Base-by-base conservation (phyloP, 345 rosid species). In the Populus ilicifolia region DNA sequence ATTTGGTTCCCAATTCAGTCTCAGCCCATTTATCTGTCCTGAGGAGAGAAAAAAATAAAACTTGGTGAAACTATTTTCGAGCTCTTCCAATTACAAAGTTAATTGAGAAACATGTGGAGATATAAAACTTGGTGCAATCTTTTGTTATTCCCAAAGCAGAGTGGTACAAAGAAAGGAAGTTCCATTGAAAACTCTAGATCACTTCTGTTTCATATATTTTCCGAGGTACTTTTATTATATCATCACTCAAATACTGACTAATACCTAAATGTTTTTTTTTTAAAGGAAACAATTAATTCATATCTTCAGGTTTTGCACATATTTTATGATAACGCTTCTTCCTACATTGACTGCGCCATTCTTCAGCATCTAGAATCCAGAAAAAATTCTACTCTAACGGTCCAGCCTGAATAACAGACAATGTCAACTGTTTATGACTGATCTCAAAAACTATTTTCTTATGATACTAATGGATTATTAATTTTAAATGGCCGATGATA, bases 21-120 rank as follows among this genome's bases (percentile, higher is more conserved):
- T 96, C 99, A 12, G 99, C 99, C 99, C 99, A 96, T 88, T 96
- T 96, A 86, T 96, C 99, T 68, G 99, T 96, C 99, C 99, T 96
- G 97, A 79, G 86, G 82, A 83, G 81, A 70, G 69, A 23, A 78
- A 82, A 74, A 74, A 38, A 79, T 7, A 48, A 69, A 80, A 39
- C 69, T 72, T 13, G 63, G 46, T 73, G 39, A 75, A 73, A 75
- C 61, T 38, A 78, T 27, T 72, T 2, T 18, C 69, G 77, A 68
- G 13, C 52, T 27, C 44, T 52, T 73, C 33, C 20, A 13, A 43
- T 14, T 5, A 35, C 8, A 8, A 61, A 16, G 29, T 66, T 13
- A 52, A 50, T 50, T 6, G 50, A 46, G 1, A 33, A 33, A 33
- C 36, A 33, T 33, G 50, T 13, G 50, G 17, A 46, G 50, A 12